phyloP scores from a whole-genome alignment of 2,329 filamentous ascomycete genomes.

The Venturia oleaginea region DNA sequence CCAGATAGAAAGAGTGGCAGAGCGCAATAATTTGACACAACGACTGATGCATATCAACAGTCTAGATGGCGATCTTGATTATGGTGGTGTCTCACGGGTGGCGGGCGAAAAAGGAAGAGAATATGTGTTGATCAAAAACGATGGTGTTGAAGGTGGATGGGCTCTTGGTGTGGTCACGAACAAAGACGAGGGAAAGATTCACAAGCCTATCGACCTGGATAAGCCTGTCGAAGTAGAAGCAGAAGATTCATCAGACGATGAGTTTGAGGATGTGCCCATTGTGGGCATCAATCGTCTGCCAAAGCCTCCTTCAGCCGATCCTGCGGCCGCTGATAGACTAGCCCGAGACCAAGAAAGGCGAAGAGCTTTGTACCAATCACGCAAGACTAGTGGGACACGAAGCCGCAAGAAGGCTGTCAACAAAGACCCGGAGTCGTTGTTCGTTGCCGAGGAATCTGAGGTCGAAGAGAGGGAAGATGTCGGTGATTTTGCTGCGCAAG shows the following conservation, averaged over 20 bases:
- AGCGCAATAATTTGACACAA: conserved; percentile 91
- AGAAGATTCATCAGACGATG: conserved; percentile 64
- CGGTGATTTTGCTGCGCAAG: conserved; percentile 41
- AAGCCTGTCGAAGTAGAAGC: conserved; percentile 52
- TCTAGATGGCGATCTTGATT: conserved; percentile 69
- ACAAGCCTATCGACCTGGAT: conserved; percentile 91
- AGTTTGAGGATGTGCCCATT: conserved; percentile 89
- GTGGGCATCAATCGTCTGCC: conserved; percentile 80
- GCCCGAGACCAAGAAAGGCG: conserved; percentile 33
- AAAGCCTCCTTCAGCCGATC: conserved; percentile 39
- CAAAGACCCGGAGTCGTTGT: conserved; percentile 45
- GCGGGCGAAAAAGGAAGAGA: conserved; percentile 83
- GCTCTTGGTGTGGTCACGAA: conserved; percentile 89
- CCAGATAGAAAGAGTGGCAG: conserved; percentile 86
- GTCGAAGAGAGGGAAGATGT: conserved; percentile 33
- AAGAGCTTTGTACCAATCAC: conserved; percentile 38
- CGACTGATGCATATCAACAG: conserved; percentile 89
- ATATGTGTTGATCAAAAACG: conserved; percentile 93
- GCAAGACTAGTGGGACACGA: conserved; percentile 16
- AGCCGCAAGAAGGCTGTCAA: conserved; percentile 17
- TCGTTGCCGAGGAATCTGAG: conserved; percentile 36
- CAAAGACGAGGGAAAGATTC: conserved; percentile 53
- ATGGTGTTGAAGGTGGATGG: conserved; percentile 91
- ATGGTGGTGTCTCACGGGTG: conserved; percentile 56
- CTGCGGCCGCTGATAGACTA: conserved; percentile 28